Base-by-base conservation (phyloP, 1,284 basidiomycete species). In the Rhodotorula sp. region DNA sequence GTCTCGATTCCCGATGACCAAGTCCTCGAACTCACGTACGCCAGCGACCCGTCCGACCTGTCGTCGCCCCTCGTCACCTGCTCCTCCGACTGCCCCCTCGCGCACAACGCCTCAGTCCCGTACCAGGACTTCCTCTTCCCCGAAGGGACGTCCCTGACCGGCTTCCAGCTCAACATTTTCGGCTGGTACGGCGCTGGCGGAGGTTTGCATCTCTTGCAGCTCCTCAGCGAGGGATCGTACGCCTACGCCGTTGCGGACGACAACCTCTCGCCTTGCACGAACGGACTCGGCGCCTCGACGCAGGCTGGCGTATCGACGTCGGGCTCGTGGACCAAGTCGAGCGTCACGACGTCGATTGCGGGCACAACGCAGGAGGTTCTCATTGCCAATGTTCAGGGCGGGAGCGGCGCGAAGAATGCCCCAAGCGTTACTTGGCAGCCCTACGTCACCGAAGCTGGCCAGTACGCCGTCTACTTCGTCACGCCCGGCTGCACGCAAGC, bases 61-160 rank as follows among this genome's bases (percentile, higher is more conserved):
- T 64, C 67, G 16, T 77, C 75, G 10, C 46, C 70, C 5, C 53
- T 75, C n/a, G 59, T 68, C 47, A 80, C 78, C 18, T 82, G 81
- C 74, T 76, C 77, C 52, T 76, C 64, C 72, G 70, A 78, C 68
- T 82, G 81, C 70, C 72, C 78, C 5, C 76, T 82, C 22, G 75
- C 76, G 3, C 78, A 81, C 73, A 73, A 81, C 77, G 79, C 89
- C 1, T 84, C 86, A 15, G 81, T 96, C 64, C 85, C 86, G 5
- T 95, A 93, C 79, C 92, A 95, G 79, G 92, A 95, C 79, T 95
- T 92, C 80, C 81, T 94, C 59, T 93, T 95, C 77, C 81, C 80
- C 34, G 79, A 78, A 26, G 80, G 86, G n/a, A 79, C 86, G 50
- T 80, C 83, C 31, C 85, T 94, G 72, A 92, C 90, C 8, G 93